Conservation (phyloP, 352 stramenopile genomes). For the Elongisporangium prolatum region DNA sequence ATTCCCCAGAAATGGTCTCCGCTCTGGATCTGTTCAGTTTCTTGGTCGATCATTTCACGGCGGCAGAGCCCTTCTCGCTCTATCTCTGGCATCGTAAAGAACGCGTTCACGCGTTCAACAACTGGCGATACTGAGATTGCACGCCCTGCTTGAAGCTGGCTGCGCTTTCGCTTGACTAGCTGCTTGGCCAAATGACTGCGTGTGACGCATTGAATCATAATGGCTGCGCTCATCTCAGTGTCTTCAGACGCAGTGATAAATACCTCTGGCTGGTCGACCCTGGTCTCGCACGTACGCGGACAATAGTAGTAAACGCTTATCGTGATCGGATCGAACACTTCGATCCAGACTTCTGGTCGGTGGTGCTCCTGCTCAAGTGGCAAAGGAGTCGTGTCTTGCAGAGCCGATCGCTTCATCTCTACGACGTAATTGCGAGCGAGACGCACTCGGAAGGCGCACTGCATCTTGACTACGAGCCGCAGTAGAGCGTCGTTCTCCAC, state of each 20-base stretch:
- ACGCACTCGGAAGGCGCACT: conserved; percentile 45
- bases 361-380: conserved; percentile 7
- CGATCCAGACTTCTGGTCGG: conserved; percentile 30
- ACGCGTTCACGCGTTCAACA: conserved; percentile 13
- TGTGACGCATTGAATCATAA: conserved; percentile 50
- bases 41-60: conserved; percentile 50
- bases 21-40: conserved; percentile 35
- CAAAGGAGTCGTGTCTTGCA: background rate
- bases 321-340: conserved; percentile 57
- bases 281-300: conserved; percentile 32
- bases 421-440: conserved; percentile 38
- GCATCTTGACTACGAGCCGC: conserved; percentile 33
- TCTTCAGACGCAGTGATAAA: conserved; percentile 35
- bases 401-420: conserved; percentile 16
- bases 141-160: conserved; percentile 22
- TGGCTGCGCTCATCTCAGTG: conserved; percentile 38
- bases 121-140: too few species aligned
- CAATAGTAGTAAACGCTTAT: conserved; percentile 62
- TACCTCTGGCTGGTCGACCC: conserved; percentile 35
- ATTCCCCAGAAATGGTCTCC: conserved; percentile 55
- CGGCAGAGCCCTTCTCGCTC: conserved; percentile 31
- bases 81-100: conserved; percentile 19
- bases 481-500: conserved; percentile 36
- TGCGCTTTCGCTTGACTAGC: conserved; percentile 22
- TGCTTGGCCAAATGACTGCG: conserved; percentile 32